These are phyloP conservation scores for Scutellaria minor DNA, from an alignment of 257 asterid species.

Conservation along the genomic window DNA sequence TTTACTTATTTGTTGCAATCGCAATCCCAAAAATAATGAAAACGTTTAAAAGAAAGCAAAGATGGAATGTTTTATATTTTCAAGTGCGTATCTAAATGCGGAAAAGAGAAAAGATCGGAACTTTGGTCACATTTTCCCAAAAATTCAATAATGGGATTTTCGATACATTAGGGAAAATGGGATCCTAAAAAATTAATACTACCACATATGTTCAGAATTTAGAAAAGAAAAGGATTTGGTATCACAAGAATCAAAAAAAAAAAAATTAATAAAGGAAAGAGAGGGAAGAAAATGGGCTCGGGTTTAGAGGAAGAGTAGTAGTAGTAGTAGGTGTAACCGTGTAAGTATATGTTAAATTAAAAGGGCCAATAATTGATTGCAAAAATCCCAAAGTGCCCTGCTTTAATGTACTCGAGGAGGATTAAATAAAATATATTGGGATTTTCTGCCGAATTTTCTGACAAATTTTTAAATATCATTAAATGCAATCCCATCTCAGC, in stretches of 20 bases:
- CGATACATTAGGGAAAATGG: conserved; percentile 1
- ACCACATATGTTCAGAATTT: not conserved
- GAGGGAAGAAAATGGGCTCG: conserved; percentile 32
- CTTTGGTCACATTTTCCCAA: conserved; percentile 21
- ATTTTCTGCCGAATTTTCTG: conserved; percentile 61
- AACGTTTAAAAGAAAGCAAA: not conserved
- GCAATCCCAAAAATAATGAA: not conserved
- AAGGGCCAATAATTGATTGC: conserved; percentile 57
- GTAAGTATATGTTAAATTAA: conserved; percentile 31
- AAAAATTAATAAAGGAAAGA: conserved; percentile 4
- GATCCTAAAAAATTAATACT: not conserved
- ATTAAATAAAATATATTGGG: not conserved
- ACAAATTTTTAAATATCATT: conserved; percentile 36
- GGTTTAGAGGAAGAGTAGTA: conserved; percentile 40
- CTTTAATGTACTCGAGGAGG: conserved; percentile 53
- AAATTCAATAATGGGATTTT: conserved; percentile 1
- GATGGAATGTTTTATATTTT: not conserved
- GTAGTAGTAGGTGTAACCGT: too few species aligned
- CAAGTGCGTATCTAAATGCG: not conserved
- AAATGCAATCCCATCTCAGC: conserved; percentile 32
- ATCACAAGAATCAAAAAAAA: conserved; percentile 14
- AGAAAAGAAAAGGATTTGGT: not conserved
- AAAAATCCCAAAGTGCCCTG: conserved; percentile 44
- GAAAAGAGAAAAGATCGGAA: not conserved
- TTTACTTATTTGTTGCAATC: not conserved